A percentile compares a stretch with the other conserved stretches of the same genome.
Evolutionary conservation across 2,329 filamentous ascomycete species (phyloP).

Genomic region (Curvularia lunata): DNA sequence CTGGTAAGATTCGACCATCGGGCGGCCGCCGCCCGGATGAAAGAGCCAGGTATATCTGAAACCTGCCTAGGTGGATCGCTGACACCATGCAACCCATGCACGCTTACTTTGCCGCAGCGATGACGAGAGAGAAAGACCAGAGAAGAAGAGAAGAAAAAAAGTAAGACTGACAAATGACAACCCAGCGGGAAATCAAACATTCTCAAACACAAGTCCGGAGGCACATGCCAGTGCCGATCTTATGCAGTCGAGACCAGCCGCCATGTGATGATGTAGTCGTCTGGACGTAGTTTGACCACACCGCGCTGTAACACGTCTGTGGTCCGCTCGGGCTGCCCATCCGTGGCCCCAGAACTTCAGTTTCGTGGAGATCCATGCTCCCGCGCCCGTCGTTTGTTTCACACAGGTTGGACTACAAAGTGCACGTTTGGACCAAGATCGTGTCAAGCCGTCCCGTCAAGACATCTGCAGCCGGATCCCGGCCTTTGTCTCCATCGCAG

Average conservation of each 20-base stretch:
- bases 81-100: slow-evolving; percentile 11
- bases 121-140: too few species aligned
- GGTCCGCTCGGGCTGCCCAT: slow-evolving; percentile 12
- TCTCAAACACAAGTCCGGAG: slow-evolving; percentile 13
- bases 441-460: neutral
- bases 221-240: slow-evolving; percentile 13
- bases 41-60: slow-evolving; percentile 23
- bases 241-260: slow-evolving; percentile 5
- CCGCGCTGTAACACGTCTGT: slow-evolving; percentile 11
- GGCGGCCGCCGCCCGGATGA: neutral
- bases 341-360: neutral
- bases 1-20: slow-evolving; percentile 9
- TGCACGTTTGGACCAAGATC: neutral
- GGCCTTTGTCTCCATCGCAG: slow-evolving; percentile 70
- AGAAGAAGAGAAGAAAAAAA: slow-evolving; percentile 4
- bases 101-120: neutral
- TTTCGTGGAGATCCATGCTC: slow-evolving; percentile 5
- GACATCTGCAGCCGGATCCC: slow-evolving; percentile 49
- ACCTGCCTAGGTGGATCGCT: slow-evolving; percentile 26
- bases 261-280: neutral
- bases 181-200: slow-evolving; percentile 13
- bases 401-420: slow-evolving; percentile 8
- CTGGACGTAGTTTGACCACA: neutral
- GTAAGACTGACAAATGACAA: slow-evolving; percentile 5
- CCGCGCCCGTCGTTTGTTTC: slow-evolving; percentile 11